Evolutionary conservation across 1,284 basidiomycete species (phyloP), one percentile per base, ranked within the genome.

Genomic region (Cutaneotrichosporon sp.): DNA sequence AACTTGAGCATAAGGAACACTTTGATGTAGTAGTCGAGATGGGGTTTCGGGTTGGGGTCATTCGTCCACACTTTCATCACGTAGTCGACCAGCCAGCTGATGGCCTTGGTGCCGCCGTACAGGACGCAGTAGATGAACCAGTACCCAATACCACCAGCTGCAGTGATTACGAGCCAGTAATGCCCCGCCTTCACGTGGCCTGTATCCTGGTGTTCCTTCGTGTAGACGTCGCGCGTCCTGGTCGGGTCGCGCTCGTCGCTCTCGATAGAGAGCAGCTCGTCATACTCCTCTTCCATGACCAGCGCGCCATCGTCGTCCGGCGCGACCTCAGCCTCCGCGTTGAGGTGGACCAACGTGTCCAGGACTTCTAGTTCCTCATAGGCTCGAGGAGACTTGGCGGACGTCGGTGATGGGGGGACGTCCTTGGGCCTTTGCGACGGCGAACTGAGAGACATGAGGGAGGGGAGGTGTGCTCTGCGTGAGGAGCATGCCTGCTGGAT

Each of bases 181-280:
- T 72, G 66, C 19, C 50, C 62, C 1, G 38, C 25, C 3, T 56
- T 45, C 9, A 75, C 71, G 20, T 66, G 62, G 3, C 74, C 81
- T 27, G 87, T 81, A 9, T 66, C 68, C 8, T 86, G 86, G 51
- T 86, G 79, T 27, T 89, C 86, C 70, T 88, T 80, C 33, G 84
- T 81, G 66, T 87, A 85, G 50, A 90, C 45, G 19, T 34, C 49
- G 22, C 59, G 52, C 6, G 34, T 14, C 24, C 19, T 17, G 35
- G n/a, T 11, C 17, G 42, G 42, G 19, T 44, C 42, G 27, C 16
- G 4, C 29, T 32, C 17, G 19, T 44, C 42, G 8, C 6, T 20
- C 19, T 33, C 29, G 16, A 22, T 17, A 5, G 42, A 44, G 42
- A 44, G 42, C 14, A 43, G 20, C 34, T 35, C 49, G 33, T 25